These are phyloP conservation scores for Lepiota brunneoincarnata DNA, from an alignment of 768 basidiomycete species.

Conservation along the genomic window DNA sequence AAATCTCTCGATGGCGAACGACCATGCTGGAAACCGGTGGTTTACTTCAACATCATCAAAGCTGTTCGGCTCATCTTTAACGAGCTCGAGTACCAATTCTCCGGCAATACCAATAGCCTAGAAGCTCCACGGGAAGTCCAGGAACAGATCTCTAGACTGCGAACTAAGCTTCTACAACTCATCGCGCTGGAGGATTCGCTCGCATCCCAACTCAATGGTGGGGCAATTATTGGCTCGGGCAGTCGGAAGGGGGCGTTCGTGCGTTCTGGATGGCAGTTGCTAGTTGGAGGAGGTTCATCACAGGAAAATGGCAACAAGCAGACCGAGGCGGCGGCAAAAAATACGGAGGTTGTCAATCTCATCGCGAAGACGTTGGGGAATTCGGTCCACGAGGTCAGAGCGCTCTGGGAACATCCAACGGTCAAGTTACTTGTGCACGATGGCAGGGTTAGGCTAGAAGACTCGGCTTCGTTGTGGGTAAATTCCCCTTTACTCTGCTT, in stretches of 20 bases:
- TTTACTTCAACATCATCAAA: constrained; percentile 83
- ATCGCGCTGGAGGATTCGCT: constrained; percentile 66
- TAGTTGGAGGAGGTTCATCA: constrained; percentile 26
- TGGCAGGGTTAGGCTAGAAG: constrained; percentile 66
- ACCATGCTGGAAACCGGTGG: constrained; percentile 73
- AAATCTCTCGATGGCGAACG: constrained; percentile 68
- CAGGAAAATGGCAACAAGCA: constrained; percentile 17
- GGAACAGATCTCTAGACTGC: constrained; percentile 48
- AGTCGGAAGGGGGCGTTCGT: constrained; percentile 64
- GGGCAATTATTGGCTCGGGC: constrained; percentile 52
- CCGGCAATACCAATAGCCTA: constrained; percentile 13
- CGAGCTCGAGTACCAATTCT: constrained; percentile 62
- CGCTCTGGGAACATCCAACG: constrained; percentile 69
- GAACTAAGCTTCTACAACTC: constrained; percentile 58
- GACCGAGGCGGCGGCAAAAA: constrained; percentile 23
- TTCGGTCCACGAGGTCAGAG: constrained; percentile 49
- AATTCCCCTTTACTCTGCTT: constrained; percentile 10
- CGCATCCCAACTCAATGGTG: constrained; percentile 65
- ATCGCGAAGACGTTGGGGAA: constrained; percentile 54
- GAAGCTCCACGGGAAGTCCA: constrained; percentile 21
- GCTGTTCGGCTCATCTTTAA: constrained; percentile 73
- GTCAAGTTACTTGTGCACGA: constrained; percentile 55
- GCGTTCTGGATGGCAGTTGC: constrained; percentile 69
- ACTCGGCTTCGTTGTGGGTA: constrained; percentile 73
- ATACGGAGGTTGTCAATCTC: constrained; percentile 41